Conservation (phyloP, 192 early-diverging fungal species). For the Entomortierella beljakovae region DNA sequence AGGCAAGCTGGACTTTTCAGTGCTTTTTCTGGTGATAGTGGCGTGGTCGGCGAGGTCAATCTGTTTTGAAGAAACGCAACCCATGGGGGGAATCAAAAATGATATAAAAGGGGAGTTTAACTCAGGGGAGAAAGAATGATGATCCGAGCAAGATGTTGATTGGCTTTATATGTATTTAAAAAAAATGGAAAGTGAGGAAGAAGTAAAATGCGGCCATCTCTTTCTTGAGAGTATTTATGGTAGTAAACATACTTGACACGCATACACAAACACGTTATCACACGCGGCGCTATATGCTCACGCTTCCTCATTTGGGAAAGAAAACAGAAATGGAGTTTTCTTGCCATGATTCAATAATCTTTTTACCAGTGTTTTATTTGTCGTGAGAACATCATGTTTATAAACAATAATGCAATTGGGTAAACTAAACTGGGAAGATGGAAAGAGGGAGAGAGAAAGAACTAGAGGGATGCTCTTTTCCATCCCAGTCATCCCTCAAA, state of each 20-base stretch:
- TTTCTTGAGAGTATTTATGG: too few relatives aligned
- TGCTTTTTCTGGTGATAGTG: slow-evolving; percentile 17
- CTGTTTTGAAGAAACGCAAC: slow-evolving; percentile 48
- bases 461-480: too few relatives aligned
- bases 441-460: too few relatives aligned
- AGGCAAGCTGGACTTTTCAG: slow-evolving; percentile 9
- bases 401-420: too few relatives aligned
- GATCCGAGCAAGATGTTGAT: not conserved
- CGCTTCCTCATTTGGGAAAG: slow-evolving; percentile 7
- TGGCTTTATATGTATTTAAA: too few relatives aligned
- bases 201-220: not conserved
- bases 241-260: too few relatives aligned
- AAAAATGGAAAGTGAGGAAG: not conserved
- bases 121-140: not conserved
- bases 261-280: not conserved
- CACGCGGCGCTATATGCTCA: not conserved
- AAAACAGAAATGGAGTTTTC: not conserved
- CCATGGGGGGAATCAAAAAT: slow-evolving; percentile 20
- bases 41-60: slow-evolving; percentile 27
- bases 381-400: too few relatives aligned
- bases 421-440: too few relatives aligned
- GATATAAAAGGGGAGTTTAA: not conserved
- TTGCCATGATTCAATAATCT: too few relatives aligned
- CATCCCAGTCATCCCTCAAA: too few relatives aligned
- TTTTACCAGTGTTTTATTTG: too few relatives aligned